Percentiles rank a stretch among this genome's conserved stretches.
phyloP scores from a whole-genome alignment of 495 filamentous ascomycete genomes.

The Tuber magnatum region DNA sequence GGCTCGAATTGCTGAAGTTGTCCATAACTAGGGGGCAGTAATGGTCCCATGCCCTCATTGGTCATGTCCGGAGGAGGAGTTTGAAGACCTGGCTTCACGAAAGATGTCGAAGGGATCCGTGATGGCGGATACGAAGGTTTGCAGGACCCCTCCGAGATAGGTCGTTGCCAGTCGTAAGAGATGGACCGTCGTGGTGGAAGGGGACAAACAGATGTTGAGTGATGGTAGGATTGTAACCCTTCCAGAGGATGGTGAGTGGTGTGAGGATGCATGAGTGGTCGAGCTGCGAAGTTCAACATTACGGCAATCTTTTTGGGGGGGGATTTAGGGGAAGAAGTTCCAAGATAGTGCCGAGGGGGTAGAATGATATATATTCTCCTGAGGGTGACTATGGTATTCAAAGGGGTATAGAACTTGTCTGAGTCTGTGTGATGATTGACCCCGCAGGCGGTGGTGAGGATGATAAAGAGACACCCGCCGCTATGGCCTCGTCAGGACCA shows the following conservation, averaged over 20 bases:
- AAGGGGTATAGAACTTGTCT: background rate
- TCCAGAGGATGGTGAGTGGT: conserved; percentile 34
- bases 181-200: background rate
- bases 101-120: conserved; percentile 23
- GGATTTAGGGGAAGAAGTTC: conserved; percentile 33
- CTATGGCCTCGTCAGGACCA: conserved; percentile 38
- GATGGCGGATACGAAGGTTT: conserved; percentile 12
- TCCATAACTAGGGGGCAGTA: conserved; percentile 29
- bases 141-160: background rate
- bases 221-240: conserved; percentile 28
- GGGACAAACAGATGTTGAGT: background rate
- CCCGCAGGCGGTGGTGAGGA: conserved; percentile 31
- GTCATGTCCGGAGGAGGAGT: conserved; percentile 40
- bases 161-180: background rate
- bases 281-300: conserved; percentile 37
- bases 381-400: background rate
- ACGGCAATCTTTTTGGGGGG: conserved; percentile 24
- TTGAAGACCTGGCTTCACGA: conserved; percentile 33
- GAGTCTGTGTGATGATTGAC: conserved; percentile 14
- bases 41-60: conserved; percentile 19
- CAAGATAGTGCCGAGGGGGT: conserved; percentile 32
- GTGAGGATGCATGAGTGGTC: conserved; percentile 37
- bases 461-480: conserved; percentile 38
- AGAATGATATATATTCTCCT: conserved; percentile 6
- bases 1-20: conserved; percentile 37